Evolutionary conservation across 2,329 filamentous ascomycete species (phyloP).

Genomic region (Emmonsiellopsis sp.): DNA sequence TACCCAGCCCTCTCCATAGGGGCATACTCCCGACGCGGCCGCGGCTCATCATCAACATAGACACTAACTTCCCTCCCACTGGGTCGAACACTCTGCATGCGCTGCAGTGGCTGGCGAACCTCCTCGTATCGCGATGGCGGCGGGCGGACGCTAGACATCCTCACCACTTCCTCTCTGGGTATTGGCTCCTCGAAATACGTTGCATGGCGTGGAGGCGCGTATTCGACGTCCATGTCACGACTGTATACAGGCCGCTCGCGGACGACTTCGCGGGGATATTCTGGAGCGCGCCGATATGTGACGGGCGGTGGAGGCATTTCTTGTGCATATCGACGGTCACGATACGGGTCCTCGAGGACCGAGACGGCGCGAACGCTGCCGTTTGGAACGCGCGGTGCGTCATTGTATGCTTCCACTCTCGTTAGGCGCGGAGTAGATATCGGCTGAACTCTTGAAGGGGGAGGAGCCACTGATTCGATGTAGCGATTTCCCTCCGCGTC

Average conservation of each 20-base stretch:
- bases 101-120: slow-evolving; percentile 27
- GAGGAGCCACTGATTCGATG: slow-evolving; percentile 43
- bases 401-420: slow-evolving; percentile 24
- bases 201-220: slow-evolving; percentile 23
- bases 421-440: slow-evolving; percentile 14
- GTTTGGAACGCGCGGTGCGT: slow-evolving; percentile 21
- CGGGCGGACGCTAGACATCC: slow-evolving; percentile 52
- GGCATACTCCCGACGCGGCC: slow-evolving; percentile 41
- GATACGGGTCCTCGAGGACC: slow-evolving; percentile 33
- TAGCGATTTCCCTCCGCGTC: slow-evolving; percentile 81
- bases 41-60: slow-evolving; percentile 30
- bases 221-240: slow-evolving; percentile 27
- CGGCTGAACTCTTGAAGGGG: slow-evolving; percentile 22
- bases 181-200: slow-evolving; percentile 54
- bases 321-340: slow-evolving; percentile 31
- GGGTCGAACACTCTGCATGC: slow-evolving; percentile 34
- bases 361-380: slow-evolving; percentile 32
- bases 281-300: slow-evolving; percentile 30
- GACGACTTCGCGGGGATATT: slow-evolving; percentile 23
- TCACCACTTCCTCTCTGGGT: slow-evolving; percentile 46
- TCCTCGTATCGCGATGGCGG: slow-evolving; percentile 36
- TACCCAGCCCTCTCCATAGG: slow-evolving; percentile 32
- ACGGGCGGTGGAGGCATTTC: slow-evolving; percentile 36
- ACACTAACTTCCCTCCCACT: slow-evolving; percentile 31
- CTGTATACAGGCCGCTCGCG: slow-evolving; percentile 25